Base-by-base conservation (phyloP, 768 basidiomycete species). In the Dioszegia crocea region DNA sequence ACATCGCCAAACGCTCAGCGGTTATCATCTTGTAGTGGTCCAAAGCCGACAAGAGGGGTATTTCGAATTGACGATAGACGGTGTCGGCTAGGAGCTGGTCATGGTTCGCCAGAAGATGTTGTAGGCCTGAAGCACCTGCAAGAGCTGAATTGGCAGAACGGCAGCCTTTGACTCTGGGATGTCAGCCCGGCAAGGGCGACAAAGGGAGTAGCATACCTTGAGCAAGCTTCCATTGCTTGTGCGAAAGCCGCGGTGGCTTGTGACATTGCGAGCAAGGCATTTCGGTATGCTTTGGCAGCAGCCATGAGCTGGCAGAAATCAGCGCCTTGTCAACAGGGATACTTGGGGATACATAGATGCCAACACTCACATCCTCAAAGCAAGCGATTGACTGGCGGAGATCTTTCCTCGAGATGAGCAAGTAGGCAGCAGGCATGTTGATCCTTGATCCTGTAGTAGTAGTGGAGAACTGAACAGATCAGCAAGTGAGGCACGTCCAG, bases 21-120 rank as follows among this genome's bases (percentile, higher is more conserved):
- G 66, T 65, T 38, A 65, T 62, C 33, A 70, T 50, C 48, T 54
- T 84, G 78, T 96, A 96, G 2, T 81, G 83, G 26, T 91, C 89
- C 55, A 94, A 75, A 63, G 90, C 87, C 68, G 88, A 85, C n/a
- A 87, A 83, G 57, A 97, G 77, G 3, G 91, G 93, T 67, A 86
- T 86, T 78, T 96, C 92, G 60, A 94, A 91, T 48, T 84, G 88
- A 69, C 86, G 86, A 74, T 91, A 89, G 45, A 94, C 80, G 3
- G 88, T 84, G 70, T 91, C 89, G 9, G 88, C 86, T 73, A 97
- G 79, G 57, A 97, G 85, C 76, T 91, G 89, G 83, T 89, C 91
- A 65, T 93, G 89, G 74, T 93, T 94, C 49, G 87, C 86, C 66
- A 94, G 86, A 64, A 97, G 83, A 76, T 93, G 88, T 76, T 94